These are phyloP conservation scores for Thamnidium elegans DNA, from an alignment of 192 early-diverging fungal species.

Conservation along the genomic window DNA sequence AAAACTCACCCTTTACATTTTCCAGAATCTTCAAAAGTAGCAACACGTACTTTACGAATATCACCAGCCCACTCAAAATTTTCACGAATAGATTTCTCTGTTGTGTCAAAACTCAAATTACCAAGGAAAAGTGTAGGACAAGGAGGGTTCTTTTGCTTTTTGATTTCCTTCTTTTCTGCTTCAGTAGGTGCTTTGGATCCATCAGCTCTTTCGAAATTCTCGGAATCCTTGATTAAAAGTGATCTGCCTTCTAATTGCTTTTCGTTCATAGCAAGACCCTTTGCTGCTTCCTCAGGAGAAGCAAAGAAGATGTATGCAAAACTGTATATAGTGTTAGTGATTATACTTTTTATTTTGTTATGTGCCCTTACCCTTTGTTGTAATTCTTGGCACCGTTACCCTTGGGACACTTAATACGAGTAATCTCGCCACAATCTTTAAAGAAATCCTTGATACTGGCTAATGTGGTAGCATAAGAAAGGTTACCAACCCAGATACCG, in stretches of 20 bases:
- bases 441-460: slow-evolving; percentile 59
- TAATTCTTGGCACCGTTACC: slow-evolving; percentile 42
- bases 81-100: slow-evolving; percentile 45
- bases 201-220: slow-evolving; percentile 55
- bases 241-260: slow-evolving; percentile 54
- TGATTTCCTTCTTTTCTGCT: slow-evolving; percentile 36
- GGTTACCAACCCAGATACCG: slow-evolving; percentile 74
- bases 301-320: slow-evolving; percentile 75
- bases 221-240: slow-evolving; percentile 67
- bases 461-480: slow-evolving; percentile 56
- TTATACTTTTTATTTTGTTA: background rate
- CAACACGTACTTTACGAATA: slow-evolving; percentile 65
- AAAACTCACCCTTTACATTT: slow-evolving; percentile 68
- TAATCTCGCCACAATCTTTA: slow-evolving; percentile 45
- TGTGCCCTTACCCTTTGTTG: slow-evolving; percentile 36
- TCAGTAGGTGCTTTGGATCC: slow-evolving; percentile 40
- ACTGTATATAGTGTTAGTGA: slow-evolving; percentile 22
- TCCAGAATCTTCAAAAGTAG: slow-evolving; percentile 71
- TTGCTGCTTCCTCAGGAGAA: slow-evolving; percentile 43
- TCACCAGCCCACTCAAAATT: slow-evolving; percentile 61
- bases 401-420: slow-evolving; percentile 47
- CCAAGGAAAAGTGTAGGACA: slow-evolving; percentile 69
- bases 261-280: slow-evolving; percentile 66
- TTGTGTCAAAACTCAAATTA: slow-evolving; percentile 61
- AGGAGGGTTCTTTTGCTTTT: slow-evolving; percentile 53